Conservation (phyloP, 1,139 yeast genomes). For the Martiniozyma asiatica region DNA sequence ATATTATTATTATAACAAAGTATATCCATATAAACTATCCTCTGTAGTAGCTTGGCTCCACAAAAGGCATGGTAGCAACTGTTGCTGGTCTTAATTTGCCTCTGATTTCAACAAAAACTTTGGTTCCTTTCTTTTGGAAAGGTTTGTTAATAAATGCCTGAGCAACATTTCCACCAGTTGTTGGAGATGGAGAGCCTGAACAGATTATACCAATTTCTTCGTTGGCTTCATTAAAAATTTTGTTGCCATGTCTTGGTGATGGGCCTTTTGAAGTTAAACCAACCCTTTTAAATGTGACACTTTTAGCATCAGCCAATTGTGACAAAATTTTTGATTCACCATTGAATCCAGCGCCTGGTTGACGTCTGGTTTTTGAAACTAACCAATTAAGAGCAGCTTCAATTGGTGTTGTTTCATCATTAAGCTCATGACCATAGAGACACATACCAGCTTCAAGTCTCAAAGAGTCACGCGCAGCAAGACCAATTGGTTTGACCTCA, state of each 20-base stretch:
- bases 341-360: slow-evolving; percentile 41
- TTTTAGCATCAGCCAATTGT: slow-evolving; percentile 55
- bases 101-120: slow-evolving; percentile 64
- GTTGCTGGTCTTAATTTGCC: slow-evolving; percentile 70
- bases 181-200: slow-evolving; percentile 87
- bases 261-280: slow-evolving; percentile 76
- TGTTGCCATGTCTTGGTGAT: slow-evolving; percentile 81
- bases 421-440: slow-evolving; percentile 84
- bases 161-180: slow-evolving; percentile 77
- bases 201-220: slow-evolving; percentile 64
- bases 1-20: too few species aligned
- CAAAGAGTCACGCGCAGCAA: slow-evolving; percentile 93
- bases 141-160: slow-evolving; percentile 79
- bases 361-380: slow-evolving; percentile 69
- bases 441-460: slow-evolving; percentile 98
- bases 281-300: slow-evolving; percentile 54
- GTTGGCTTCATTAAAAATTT: slow-evolving; percentile 42
- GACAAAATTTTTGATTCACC: slow-evolving; percentile 61
- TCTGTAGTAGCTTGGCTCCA: slow-evolving; percentile 59
- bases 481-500: slow-evolving; percentile 74
- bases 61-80: slow-evolving; percentile 76
- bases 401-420: slow-evolving; percentile 72
- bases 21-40: slow-evolving; percentile 13
- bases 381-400: slow-evolving; percentile 88
- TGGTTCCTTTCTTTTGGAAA: slow-evolving; percentile 66